phyloP scores from a whole-genome alignment of 495 filamentous ascomycete genomes.

The Penicillium manginii region DNA sequence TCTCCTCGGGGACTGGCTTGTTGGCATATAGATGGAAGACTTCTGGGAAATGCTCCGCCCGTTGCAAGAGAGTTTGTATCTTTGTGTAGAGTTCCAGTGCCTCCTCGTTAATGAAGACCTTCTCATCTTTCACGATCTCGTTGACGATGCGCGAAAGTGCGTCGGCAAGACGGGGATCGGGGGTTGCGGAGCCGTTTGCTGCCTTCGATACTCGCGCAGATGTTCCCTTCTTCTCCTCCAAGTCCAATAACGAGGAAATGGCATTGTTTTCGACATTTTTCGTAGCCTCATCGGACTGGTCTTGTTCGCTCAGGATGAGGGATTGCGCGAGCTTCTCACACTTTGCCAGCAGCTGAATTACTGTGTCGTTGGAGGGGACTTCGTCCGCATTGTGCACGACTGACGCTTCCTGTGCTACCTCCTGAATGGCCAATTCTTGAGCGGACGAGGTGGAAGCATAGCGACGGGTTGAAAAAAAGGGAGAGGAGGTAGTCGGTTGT shows the following conservation, averaged over 20 bases:
- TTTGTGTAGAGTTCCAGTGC: constrained; percentile 71
- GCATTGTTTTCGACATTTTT: constrained; percentile 37
- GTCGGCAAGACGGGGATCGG: constrained; percentile 37
- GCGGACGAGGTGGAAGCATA: constrained; percentile 20
- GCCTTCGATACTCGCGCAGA: constrained; percentile 6
- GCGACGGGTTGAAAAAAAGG: constrained; percentile 6
- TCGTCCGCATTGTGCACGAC: constrained; percentile 35
- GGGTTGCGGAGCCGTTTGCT: constrained; percentile 18
- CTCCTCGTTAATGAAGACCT: constrained; percentile 77
- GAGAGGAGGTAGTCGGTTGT: constrained; percentile 4
- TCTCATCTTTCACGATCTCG: constrained; percentile 69
- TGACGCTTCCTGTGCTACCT: constrained; percentile 32
- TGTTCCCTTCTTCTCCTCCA: constrained; percentile 48
- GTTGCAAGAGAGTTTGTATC: constrained; percentile 70
- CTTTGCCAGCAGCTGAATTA: constrained; percentile 46
- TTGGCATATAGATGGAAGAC: constrained; percentile 81
- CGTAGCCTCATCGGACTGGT: constrained; percentile 20
- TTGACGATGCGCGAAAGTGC: constrained; percentile 60
- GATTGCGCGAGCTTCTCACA: constrained; percentile 48
- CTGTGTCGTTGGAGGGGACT: constrained; percentile 43
- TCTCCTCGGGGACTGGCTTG: constrained; percentile 73
- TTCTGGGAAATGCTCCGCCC: constrained; percentile 72
- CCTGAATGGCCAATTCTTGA: constrained; percentile 25
- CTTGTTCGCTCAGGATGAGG: constrained; percentile 36
- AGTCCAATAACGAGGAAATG: constrained; percentile 53